Evolutionary conservation across 1,284 basidiomycete species (phyloP).

Genomic region (Naganishia liquefaciens): DNA sequence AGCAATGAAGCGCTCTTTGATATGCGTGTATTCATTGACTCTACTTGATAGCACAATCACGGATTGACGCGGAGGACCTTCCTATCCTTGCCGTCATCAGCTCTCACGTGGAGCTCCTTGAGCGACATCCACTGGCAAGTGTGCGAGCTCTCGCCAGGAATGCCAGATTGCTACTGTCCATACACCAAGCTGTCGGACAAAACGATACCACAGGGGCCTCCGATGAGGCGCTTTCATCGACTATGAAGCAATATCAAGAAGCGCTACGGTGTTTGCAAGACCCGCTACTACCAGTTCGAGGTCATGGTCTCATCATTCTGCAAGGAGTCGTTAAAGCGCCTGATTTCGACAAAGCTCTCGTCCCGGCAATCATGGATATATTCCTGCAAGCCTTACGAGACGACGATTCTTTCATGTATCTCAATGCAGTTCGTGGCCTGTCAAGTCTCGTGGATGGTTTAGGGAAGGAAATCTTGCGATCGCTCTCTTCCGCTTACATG

Average conservation of each 20-base stretch:
- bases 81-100: slow-evolving; percentile 72
- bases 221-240: slow-evolving; percentile 42
- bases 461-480: slow-evolving; percentile 70
- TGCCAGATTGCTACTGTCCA: slow-evolving; percentile 76
- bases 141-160: slow-evolving; percentile 69
- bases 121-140: slow-evolving; percentile 56
- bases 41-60: slow-evolving; percentile 63
- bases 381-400: slow-evolving; percentile 84
- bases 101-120: slow-evolving; percentile 63
- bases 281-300: slow-evolving; percentile 89
- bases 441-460: slow-evolving; percentile 74
- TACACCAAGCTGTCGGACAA: slow-evolving; percentile 61
- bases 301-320: slow-evolving; percentile 84
- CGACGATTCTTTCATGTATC: slow-evolving; percentile 90
- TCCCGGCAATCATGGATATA: slow-evolving; percentile 81
- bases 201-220: slow-evolving; percentile 40
- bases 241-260: slow-evolving; percentile 74
- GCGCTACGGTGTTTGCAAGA: slow-evolving; percentile 87
- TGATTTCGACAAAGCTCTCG: slow-evolving; percentile 58
- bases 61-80: slow-evolving; percentile 63
- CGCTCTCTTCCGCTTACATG: slow-evolving; percentile 66
- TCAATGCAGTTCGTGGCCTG: slow-evolving; percentile 89
- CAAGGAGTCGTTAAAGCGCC: slow-evolving; percentile 66
- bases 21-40: not conserved
- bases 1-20: slow-evolving; percentile 20